Evolutionary conservation across 495 filamentous ascomycete genomes (phyloP).

Genomic region (Penicillium crystallinum): DNA sequence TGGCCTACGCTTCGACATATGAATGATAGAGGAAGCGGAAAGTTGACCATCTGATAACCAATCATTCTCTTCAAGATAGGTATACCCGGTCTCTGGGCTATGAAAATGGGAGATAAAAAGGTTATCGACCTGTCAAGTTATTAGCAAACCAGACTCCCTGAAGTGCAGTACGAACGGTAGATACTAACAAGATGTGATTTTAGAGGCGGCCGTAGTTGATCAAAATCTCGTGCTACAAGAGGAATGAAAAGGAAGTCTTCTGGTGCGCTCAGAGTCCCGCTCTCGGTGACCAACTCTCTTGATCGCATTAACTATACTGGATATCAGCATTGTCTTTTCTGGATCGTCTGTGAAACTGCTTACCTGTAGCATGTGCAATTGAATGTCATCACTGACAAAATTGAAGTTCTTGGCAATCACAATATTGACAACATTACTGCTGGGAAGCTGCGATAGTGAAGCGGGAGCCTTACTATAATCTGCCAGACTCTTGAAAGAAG

Average conservation of each 20-base stretch:
- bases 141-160: slow-evolving; percentile 1
- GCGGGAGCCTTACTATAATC: slow-evolving; percentile 20
- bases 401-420: slow-evolving; percentile 79
- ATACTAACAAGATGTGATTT: slow-evolving; percentile 45
- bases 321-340: slow-evolving; percentile 8
- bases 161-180: background rate
- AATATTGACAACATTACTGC: slow-evolving; percentile 63
- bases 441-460: slow-evolving; percentile 22
- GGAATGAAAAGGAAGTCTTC: slow-evolving; percentile 78
- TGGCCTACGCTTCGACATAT: slow-evolving; percentile 19
- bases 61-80: slow-evolving; percentile 60
- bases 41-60: slow-evolving; percentile 41
- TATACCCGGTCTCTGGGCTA: slow-evolving; percentile 62
- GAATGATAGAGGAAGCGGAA: slow-evolving; percentile 45
- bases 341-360: background rate
- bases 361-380: slow-evolving; percentile 80
- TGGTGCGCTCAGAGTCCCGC: slow-evolving; percentile 65
- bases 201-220: slow-evolving; percentile 28
- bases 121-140: slow-evolving; percentile 60
- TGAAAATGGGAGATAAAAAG: slow-evolving; percentile 90
- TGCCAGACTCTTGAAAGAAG: slow-evolving; percentile 13
- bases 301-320: slow-evolving; percentile 67
- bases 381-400: slow-evolving; percentile 61
- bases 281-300: slow-evolving; percentile 68
- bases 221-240: slow-evolving; percentile 45